A percentile compares a stretch with the other conserved stretches of the same genome.
Conservation (phyloP, 106 monocot species). For the Dendrobium chrysotoxum region DNA sequence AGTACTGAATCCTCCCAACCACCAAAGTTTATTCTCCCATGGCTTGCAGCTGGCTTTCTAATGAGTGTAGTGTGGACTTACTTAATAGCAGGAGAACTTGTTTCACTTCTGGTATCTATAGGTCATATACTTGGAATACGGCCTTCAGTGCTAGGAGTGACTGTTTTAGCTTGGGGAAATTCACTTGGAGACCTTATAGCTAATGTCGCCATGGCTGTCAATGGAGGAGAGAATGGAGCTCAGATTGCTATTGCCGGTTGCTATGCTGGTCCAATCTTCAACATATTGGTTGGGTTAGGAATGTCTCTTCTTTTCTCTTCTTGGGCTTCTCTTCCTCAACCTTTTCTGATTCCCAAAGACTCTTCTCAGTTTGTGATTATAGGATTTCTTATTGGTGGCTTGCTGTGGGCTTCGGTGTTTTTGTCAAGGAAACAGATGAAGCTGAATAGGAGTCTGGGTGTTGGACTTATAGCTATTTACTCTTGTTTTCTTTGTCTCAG, state of each 20-base stretch:
- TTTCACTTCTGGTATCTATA: constrained; percentile 31
- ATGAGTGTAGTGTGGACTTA: constrained; percentile 59
- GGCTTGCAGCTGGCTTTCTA: constrained; percentile 40
- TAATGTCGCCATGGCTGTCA: constrained; percentile 42
- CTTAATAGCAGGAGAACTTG: constrained; percentile 42
- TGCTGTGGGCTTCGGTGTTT: constrained; percentile 17
- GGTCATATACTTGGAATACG: constrained; percentile 29
- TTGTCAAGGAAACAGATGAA: constrained; percentile 17
- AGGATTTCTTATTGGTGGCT: constrained; percentile 12
- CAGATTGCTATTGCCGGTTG: constrained; percentile 21
- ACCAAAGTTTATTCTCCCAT: constrained; percentile 32
- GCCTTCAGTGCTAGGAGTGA: constrained; percentile 38
- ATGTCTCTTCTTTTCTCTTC: constrained; percentile 8
- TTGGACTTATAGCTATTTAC: constrained; percentile 12
- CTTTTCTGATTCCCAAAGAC: constrained; percentile 10
- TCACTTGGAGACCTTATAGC: constrained; percentile 51
- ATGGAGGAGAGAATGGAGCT: constrained; percentile 30
- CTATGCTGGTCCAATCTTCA: constrained; percentile 22
- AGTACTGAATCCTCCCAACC: constrained; percentile 19
- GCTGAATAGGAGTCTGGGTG: constrained; percentile 12
- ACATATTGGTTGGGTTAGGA: constrained; percentile 17
- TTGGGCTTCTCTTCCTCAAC: background rate
- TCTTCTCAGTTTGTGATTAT: background rate
- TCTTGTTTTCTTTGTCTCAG: constrained; percentile 22
- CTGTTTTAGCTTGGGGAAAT: constrained; percentile 59